Evolutionary conservation across 495 filamentous ascomycete genomes (phyloP), one percentile per base, ranked within the genome.

Genomic region (Penicillium desertorum): DNA sequence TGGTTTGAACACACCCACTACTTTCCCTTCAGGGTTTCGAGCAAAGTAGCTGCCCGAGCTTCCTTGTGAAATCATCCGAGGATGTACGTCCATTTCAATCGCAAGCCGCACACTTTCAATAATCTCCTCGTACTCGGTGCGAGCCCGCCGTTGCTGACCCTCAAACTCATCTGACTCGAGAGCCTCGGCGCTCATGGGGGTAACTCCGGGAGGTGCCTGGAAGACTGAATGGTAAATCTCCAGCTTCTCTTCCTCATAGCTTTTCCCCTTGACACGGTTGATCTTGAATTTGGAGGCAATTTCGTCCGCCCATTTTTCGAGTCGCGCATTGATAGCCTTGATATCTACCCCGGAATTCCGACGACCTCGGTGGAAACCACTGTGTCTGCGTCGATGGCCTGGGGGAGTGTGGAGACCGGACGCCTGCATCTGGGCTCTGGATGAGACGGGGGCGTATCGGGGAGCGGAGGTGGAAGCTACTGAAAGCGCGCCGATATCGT

Each of bases 151-250:
- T 46, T 75, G 71, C 22, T 73, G 74, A 22, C 69, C 71, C 53
- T 82, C 79, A 43, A 81, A 76, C 41, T 81, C 79, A 30, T 81
- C 79, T 8, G 81, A 74, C 29, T 86, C 87, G 23, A 96, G 79
- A 34, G 79, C 80, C 70, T 93, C 89, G n/a, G 85, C 80, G 0
- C 86, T 90, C 41, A 88, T 81, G 1, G 92, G 90, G 11, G 86
- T 81, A 23, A 94, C 78, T 47, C 92, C 88, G 52, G 96, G 89
- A 6, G 92, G 92, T 1, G 94, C 80, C 61, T 96, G 91, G 66
- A 98, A 99, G 23, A 99, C 94, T 2, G 91, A 94, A 75, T 96
- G 90, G 62, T 97, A 91, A 48, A 99, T 99, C 74, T 99, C 95
- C 32, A 96, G 81, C 47, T 85, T 88, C 70, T 92, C 91, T 61